Evolutionary conservation across 2,329 filamentous ascomycete species (phyloP).

Genomic region (Aureobasidium mangrovei): DNA sequence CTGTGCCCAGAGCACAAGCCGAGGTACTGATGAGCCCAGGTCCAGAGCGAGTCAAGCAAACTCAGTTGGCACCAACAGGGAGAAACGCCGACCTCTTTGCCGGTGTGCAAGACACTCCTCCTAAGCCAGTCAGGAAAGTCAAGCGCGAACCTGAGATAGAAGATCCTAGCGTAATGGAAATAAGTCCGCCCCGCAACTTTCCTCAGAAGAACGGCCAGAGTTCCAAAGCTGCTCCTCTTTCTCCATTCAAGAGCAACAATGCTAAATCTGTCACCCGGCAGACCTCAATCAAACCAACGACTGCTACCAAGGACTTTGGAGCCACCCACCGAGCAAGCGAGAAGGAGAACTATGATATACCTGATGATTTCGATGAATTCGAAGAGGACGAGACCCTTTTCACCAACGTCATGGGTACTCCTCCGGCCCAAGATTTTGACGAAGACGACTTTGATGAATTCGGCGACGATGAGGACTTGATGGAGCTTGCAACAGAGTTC

Average conservation of each 20-base stretch:
- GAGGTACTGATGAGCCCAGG: slow-evolving; percentile 15
- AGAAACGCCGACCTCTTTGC: slow-evolving; percentile 13
- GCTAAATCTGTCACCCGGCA: neutral
- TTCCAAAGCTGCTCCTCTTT: neutral
- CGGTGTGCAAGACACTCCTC: slow-evolving; percentile 17
- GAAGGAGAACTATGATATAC: slow-evolving; percentile 5
- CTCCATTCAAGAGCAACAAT: neutral
- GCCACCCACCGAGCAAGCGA: neutral
- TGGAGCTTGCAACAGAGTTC: slow-evolving; percentile 35
- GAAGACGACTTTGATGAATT: slow-evolving; percentile 26
- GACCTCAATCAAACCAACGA: slow-evolving; percentile 1
- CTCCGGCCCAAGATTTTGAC: slow-evolving; percentile 20
- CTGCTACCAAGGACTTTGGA: neutral
- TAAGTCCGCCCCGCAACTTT: slow-evolving; percentile 6
- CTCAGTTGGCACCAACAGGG: slow-evolving; percentile 18
- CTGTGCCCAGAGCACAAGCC: slow-evolving; percentile 2
- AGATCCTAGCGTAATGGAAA: slow-evolving; percentile 11
- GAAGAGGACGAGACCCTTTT: slow-evolving; percentile 28
- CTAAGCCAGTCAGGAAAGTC: neutral
- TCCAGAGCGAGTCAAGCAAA: slow-evolving; percentile 27
- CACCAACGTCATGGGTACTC: slow-evolving; percentile 30
- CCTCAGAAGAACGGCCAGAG: neutral
- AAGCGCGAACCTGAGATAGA: slow-evolving; percentile 3
- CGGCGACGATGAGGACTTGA: slow-evolving; percentile 30
- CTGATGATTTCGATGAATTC: slow-evolving; percentile 18